Evolutionary conservation across 352 stramenopile species (phyloP).

Genomic region (Phytophthora pisi): DNA sequence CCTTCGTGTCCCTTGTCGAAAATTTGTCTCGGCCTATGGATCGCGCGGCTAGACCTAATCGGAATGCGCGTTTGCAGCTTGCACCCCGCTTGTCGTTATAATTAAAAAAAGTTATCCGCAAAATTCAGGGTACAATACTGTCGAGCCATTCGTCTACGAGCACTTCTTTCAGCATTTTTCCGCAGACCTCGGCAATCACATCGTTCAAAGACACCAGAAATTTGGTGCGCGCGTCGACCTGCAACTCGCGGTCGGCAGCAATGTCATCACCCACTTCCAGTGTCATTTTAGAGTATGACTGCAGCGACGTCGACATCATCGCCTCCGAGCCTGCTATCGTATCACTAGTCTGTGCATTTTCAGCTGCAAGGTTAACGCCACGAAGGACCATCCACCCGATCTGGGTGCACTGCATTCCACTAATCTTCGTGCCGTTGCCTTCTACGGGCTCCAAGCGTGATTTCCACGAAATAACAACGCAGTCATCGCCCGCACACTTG

Average conservation of each 20-base stretch:
- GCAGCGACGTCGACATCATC: slow-evolving; percentile 44
- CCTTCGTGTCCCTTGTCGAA: too few species aligned
- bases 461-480: slow-evolving; percentile 50
- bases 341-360: not conserved
- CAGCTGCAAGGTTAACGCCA: slow-evolving; percentile 8
- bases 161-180: slow-evolving; percentile 41
- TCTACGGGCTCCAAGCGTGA: slow-evolving; percentile 48
- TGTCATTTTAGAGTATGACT: slow-evolving; percentile 56
- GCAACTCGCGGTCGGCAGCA: slow-evolving; percentile 43
- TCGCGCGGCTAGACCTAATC: too few species aligned
- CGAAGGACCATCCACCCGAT: slow-evolving; percentile 39
- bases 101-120: not conserved
- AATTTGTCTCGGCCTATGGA: too few species aligned
- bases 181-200: slow-evolving; percentile 33
- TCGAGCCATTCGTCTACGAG: slow-evolving; percentile 45
- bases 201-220: slow-evolving; percentile 50
- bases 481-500: slow-evolving; percentile 39
- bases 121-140: slow-evolving; percentile 10
- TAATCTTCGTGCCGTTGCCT: slow-evolving; percentile 38
- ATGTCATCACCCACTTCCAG: slow-evolving; percentile 53
- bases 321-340: not conserved
- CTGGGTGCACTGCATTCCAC: slow-evolving; percentile 38
- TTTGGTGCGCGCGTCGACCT: slow-evolving; percentile 43
- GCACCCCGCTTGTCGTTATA: too few species aligned
- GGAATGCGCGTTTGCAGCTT: too few species aligned